A percentile compares a stretch with the other conserved stretches of the same genome.
These are phyloP conservation scores for Leccinum griseonigrum DNA, from an alignment of 1,284 basidiomycete genomes.

Conservation along the genomic window DNA sequence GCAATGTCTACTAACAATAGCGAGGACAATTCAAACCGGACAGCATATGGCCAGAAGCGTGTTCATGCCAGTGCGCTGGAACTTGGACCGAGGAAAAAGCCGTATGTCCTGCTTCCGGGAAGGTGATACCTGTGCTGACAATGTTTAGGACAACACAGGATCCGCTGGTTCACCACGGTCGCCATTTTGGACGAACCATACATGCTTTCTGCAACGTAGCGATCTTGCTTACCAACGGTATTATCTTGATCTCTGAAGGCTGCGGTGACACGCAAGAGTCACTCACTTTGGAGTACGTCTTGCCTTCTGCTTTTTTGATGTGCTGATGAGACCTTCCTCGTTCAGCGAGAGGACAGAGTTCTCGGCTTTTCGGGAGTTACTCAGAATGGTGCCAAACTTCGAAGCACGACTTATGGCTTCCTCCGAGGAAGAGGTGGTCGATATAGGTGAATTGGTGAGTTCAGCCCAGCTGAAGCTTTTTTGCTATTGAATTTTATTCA, in stretches of 20 bases:
- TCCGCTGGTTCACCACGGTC: not conserved
- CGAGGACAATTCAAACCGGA: not conserved
- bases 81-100: not conserved
- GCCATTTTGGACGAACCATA: not conserved
- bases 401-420: not conserved
- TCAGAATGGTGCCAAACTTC: not conserved
- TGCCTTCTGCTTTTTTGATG: not conserved
- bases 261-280: not conserved
- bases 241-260: not conserved
- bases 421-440: not conserved
- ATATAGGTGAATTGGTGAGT: not conserved
- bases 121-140: not conserved
- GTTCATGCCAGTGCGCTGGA: not conserved
- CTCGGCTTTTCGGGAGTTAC: not conserved
- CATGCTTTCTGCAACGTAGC: not conserved
- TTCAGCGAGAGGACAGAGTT: not conserved
- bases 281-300: not conserved
- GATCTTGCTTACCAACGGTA: not conserved
- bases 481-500: not conserved
- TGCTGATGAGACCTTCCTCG: not conserved
- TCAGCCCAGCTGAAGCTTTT: not conserved
- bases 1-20: not conserved
- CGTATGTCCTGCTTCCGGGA: not conserved
- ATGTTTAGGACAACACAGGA: not conserved
- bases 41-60: not conserved